Conservation (phyloP, 2,329 filamentous ascomycete species). For the Claviceps pusilla region DNA sequence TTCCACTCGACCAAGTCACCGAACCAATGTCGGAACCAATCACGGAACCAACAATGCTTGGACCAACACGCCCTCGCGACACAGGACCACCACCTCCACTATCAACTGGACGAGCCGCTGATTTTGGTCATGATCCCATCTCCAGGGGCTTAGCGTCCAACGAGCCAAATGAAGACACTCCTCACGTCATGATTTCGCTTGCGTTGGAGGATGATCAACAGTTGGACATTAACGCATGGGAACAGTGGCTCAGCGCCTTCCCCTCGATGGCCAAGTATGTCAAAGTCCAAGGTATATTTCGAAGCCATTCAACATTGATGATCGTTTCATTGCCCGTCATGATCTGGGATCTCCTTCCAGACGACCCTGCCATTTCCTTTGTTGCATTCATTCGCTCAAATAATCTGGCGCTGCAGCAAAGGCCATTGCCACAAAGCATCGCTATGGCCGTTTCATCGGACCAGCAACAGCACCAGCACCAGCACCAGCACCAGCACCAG, state of each 20-base stretch:
- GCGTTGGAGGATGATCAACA: slow-evolving; percentile 42
- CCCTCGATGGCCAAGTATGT: slow-evolving; percentile 44
- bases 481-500: slow-evolving; percentile 5
- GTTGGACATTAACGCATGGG: slow-evolving; percentile 43
- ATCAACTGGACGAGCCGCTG: slow-evolving; percentile 13
- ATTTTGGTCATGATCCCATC: slow-evolving; percentile 10
- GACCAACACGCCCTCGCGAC: slow-evolving; percentile 4
- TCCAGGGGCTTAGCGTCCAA: slow-evolving; percentile 15
- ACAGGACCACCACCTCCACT: slow-evolving; percentile 5
- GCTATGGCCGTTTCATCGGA: background rate
- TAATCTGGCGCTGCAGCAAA: slow-evolving; percentile 29
- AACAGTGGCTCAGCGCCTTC: slow-evolving; percentile 40
- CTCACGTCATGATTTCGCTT: slow-evolving; percentile 46
- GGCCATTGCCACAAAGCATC: slow-evolving; percentile 6
- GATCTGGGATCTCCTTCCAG: slow-evolving; percentile 44
- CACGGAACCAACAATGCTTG: slow-evolving; percentile 11
- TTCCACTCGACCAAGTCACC: slow-evolving; percentile 12
- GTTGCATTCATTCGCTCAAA: slow-evolving; percentile 45
- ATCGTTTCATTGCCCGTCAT: slow-evolving; percentile 43
- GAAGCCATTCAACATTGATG: slow-evolving; percentile 44
- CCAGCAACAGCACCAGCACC: slow-evolving; percentile 3
- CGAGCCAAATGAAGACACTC: slow-evolving; percentile 39
- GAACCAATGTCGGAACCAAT: slow-evolving; percentile 9
- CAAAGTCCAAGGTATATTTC: slow-evolving; percentile 46
- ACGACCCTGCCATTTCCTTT: slow-evolving; percentile 41